Evolutionary conservation across 331 rosid genomes (phyloP).

Genomic region (Acacia pycnantha): DNA sequence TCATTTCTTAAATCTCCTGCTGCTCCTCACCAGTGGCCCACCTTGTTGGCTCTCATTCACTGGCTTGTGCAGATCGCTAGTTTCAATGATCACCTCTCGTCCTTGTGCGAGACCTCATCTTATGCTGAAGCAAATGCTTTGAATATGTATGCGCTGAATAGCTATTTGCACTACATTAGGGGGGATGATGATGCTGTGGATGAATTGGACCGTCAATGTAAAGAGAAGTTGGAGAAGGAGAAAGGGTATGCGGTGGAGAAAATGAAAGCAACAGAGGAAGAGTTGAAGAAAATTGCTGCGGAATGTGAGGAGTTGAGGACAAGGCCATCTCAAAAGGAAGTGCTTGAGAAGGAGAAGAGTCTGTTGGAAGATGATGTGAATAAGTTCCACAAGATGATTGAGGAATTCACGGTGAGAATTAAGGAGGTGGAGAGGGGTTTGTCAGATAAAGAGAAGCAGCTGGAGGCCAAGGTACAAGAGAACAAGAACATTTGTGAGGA

Average conservation of each 20-base stretch:
- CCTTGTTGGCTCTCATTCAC: constrained; percentile 75
- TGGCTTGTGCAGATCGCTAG: constrained; percentile 80
- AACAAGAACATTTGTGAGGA: constrained; percentile 52
- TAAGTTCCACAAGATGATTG: constrained; percentile 66
- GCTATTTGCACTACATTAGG: constrained; percentile 54
- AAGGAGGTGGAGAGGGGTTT: constrained; percentile 46
- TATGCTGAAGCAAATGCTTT: constrained; percentile 33
- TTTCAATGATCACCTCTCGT: constrained; percentile 34
- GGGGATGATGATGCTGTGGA: constrained; percentile 70
- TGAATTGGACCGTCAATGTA: constrained; percentile 45
- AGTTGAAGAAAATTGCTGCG: constrained; percentile 31
- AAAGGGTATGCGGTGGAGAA: constrained; percentile 37
- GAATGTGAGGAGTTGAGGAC: constrained; percentile 44
- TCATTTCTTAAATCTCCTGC: constrained; percentile 73
- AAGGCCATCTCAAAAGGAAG: constrained; percentile 55
- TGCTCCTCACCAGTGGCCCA: constrained; percentile 91
- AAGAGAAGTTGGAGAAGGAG: constrained; percentile 48
- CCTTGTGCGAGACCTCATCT: constrained; percentile 25
- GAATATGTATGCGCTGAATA: constrained; percentile 42
- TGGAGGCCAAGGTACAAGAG: constrained; percentile 63
- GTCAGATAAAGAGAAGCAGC: constrained; percentile 59
- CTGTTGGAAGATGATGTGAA: constrained; percentile 70
- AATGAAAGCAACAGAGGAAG: constrained; percentile 26
- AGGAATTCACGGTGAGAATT: constrained; percentile 40
- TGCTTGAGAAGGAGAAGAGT: constrained; percentile 59